Evolutionary conservation across 1,139 yeast genomes (phyloP), one percentile per base, ranked within the genome.

Genomic region (Kurtzmaniella quercitrusa): DNA sequence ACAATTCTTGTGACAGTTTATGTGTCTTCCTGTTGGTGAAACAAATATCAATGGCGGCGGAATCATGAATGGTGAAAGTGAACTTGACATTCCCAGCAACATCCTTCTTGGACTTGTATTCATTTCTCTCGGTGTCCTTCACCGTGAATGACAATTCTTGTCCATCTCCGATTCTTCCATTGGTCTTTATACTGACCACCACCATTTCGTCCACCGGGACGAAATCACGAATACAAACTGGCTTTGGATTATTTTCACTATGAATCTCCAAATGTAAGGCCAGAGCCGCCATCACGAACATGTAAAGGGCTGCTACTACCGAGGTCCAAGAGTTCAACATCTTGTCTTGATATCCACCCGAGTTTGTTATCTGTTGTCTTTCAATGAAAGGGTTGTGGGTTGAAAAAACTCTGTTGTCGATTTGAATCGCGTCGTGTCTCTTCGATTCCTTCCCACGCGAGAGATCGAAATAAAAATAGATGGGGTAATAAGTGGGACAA

Each of bases 41-140:
- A 66, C 98, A 93, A 43, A 93, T 81, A 63, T 93, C 98, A 61
- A 93, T 81, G 1, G 95, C 88, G 36, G 94, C 86, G 50, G 86
- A 82, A 40, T 83, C 75, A 58, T 84, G 88, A 27, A 95, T 82
- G 42, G 94, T 88, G 69, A 93, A 91, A 2, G 94, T 91, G 48
- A 87, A 79, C 55, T 80, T 79, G 43, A 77, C 72, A 11, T 73
- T 72, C 34, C 91, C 95, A 17, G 80, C 81, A 51, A 81, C 66
- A 56, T 83, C 83, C 52, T 78, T 77, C 66, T 78, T 81, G 51
- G 73, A 74, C 59, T 88, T 78, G 63, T 79, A 81, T 57, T 82
- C 88, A 58, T 85, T 84, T 18, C 91, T 93, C 50, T 79, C 73
- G 25, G 82, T 70, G 59, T 85, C 91, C 44, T 75, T 75, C 43